phyloP scores from a whole-genome alignment of 768 basidiomycete genomes.

The Termitomyces eurrhizus region DNA sequence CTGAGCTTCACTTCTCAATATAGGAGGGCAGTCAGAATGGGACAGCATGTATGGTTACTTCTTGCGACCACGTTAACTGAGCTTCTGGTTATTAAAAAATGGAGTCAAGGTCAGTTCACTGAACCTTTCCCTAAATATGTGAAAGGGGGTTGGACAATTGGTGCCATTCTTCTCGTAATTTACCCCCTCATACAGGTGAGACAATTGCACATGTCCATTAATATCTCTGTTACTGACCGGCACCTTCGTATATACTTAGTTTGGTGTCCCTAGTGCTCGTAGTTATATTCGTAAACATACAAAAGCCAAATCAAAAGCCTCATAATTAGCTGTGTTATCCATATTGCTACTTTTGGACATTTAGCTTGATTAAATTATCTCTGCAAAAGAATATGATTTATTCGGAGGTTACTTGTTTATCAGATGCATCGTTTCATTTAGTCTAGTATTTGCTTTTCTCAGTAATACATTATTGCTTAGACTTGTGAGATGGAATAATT shows the following conservation, averaged over 20 bases:
- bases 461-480: no score
- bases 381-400: not conserved
- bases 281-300: slow-evolving; percentile 46
- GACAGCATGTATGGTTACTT: slow-evolving; percentile 84
- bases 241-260: slow-evolving; percentile 34
- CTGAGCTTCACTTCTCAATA: not conserved
- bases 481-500: no score
- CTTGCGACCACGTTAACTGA: slow-evolving; percentile 85
- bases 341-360: not conserved
- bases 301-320: slow-evolving; percentile 29
- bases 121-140: slow-evolving; percentile 60
- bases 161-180: slow-evolving; percentile 52
- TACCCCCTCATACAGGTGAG: slow-evolving; percentile 70
- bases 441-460: no score
- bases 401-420: not conserved
- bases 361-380: not conserved
- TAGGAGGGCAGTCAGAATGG: slow-evolving; percentile 84
- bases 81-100: slow-evolving; percentile 75
- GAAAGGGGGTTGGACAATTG: slow-evolving; percentile 64
- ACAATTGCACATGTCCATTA: not conserved
- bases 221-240: not conserved
- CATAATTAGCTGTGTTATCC: slow-evolving; percentile 14
- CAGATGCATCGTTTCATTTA: no score
- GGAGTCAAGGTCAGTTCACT: slow-evolving; percentile 69
- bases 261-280: slow-evolving; percentile 58